phyloP scores from a whole-genome alignment of 2,329 filamentous ascomycete species.

The Calonectria pauciramosa region DNA sequence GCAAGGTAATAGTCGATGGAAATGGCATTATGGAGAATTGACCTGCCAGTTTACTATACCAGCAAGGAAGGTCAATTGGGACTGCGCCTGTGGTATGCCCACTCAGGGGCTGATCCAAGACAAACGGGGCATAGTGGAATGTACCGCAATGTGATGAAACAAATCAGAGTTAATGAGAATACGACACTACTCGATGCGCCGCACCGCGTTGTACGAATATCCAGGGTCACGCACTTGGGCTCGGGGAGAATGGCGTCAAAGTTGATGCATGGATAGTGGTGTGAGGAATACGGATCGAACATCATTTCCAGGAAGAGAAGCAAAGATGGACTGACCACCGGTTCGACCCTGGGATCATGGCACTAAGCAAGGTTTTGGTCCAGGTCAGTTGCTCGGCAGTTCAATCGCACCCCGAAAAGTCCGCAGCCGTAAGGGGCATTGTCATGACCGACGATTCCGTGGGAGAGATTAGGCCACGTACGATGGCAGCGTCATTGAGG shows the following conservation, averaged over 20 bases:
- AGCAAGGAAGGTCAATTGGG: neutral
- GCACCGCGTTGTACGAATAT: conserved; percentile 5
- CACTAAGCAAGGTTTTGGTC: conserved; percentile 5
- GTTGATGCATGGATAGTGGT: conserved; percentile 8
- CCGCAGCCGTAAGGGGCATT: neutral
- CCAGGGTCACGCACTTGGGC: neutral
- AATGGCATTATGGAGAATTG: neutral
- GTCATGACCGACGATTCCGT: neutral
- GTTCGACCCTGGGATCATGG: conserved; percentile 8
- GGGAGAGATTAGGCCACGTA: neutral
- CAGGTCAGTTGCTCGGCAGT: neutral
- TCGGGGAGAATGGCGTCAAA: neutral
- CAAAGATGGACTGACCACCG: conserved; percentile 8
- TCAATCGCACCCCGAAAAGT: neutral
- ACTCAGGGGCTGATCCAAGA: conserved; percentile 16
- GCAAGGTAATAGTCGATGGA: neutral
- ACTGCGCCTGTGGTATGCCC: neutral
- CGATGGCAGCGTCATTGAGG: neutral
- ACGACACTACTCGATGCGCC: neutral
- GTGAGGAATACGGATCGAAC: conserved; percentile 3
- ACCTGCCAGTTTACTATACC: neutral
- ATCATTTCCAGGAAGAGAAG: neutral
- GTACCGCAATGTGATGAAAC: neutral
- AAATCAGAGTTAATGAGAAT: conserved; percentile 6
- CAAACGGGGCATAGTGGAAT: neutral